Conservation (phyloP, 2,329 filamentous ascomycete genomes). For the Paracorniculantispora psalliotae region DNA sequence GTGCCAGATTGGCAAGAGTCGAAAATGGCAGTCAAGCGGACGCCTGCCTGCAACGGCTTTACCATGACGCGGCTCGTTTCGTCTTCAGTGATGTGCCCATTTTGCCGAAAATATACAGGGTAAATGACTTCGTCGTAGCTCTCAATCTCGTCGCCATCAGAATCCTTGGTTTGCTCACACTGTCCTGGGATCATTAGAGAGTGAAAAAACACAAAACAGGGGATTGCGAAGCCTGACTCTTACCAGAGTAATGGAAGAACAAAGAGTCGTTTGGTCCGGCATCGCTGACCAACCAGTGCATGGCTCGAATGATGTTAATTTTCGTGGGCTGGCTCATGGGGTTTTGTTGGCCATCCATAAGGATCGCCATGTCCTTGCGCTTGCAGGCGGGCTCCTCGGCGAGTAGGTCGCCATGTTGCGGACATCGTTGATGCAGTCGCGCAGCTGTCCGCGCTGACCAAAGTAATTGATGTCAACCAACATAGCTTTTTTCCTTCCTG, state of each 20-base stretch:
- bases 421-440: conserved; percentile 95
- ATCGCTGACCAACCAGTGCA: conserved; percentile 98
- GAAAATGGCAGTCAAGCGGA: conserved; percentile 58
- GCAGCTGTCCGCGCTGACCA: conserved; percentile 79
- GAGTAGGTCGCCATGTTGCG: conserved; percentile 94
- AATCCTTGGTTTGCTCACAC: conserved; percentile 74
- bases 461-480: conserved; percentile 98
- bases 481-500: conserved; percentile 79
- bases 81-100: conserved; percentile 76
- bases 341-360: conserved; percentile 95
- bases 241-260: conserved; percentile 96
- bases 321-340: conserved; percentile 97
- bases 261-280: conserved; percentile 87
- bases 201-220: too few relatives aligned
- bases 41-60: conserved; percentile 48
- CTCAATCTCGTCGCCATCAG: conserved; percentile 76
- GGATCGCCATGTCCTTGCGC: conserved; percentile 91
- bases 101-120: conserved; percentile 74
- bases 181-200: conserved; percentile 47
- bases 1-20: conserved; percentile 65
- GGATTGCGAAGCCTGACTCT: too few relatives aligned
- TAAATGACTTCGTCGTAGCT: conserved; percentile 82
- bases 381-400: conserved; percentile 88
- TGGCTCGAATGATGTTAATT: conserved; percentile 87
- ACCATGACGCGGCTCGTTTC: conserved; percentile 76